Conservation (phyloP, 441 rosid species). For the Cnidoscolus chayamansa region DNA sequence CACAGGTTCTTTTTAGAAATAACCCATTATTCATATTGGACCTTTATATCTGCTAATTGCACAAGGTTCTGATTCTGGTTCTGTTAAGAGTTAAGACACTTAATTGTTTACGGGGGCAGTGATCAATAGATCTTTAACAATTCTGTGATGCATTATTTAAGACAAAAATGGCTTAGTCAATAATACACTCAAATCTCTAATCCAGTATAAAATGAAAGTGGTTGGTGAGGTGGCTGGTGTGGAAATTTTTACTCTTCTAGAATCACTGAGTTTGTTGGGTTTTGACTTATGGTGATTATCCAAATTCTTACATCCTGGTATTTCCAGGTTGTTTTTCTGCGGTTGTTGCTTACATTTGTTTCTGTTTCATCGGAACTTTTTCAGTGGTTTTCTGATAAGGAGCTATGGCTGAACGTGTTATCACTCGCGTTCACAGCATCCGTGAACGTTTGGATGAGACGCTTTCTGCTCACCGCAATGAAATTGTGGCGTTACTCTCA, state of each 20-base stretch:
- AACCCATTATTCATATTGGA: neutral
- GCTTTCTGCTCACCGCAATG: constrained; percentile 70
- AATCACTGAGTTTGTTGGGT: constrained; percentile 18
- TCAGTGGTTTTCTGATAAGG: constrained; percentile 11
- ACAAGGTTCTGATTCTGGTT: neutral
- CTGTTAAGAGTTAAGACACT: neutral
- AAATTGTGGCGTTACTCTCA: constrained; percentile 78
- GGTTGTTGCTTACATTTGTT: constrained; percentile 19
- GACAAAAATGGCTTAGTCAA: constrained; percentile 18
- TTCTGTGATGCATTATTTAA: constrained; percentile 1
- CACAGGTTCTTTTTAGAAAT: neutral
- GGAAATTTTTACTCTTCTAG: constrained; percentile 17
- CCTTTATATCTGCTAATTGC: neutral
- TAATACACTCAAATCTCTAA: neutral
- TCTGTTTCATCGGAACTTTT: constrained; percentile 1
- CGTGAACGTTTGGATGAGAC: constrained; percentile 89
- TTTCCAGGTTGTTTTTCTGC: constrained; percentile 13
- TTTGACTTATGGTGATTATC: constrained; percentile 25
- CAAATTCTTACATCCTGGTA: neutral
- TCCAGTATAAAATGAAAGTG: constrained; percentile 7
- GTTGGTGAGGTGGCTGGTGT: constrained; percentile 29
- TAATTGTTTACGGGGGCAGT: neutral
- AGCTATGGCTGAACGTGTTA: constrained; percentile 42
- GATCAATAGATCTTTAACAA: constrained; percentile 4
- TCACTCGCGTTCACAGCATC: constrained; percentile 87